phyloP scores from a whole-genome alignment of 2,329 filamentous ascomycete genomes.

The Colletotrichum chlorophyti region DNA sequence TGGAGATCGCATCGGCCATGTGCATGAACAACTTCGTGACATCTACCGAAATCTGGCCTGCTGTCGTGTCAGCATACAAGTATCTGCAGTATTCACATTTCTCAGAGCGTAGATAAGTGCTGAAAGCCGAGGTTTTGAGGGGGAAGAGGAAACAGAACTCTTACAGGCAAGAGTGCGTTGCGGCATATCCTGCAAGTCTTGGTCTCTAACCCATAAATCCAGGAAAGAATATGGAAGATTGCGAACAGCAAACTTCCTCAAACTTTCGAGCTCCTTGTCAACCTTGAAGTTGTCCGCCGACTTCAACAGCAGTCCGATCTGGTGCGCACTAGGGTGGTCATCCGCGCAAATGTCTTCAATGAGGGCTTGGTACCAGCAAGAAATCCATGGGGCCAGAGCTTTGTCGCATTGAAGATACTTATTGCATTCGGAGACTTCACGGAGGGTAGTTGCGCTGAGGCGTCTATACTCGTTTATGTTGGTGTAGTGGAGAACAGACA shows the following conservation, averaged over 20 bases:
- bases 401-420: neutral
- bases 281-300: constrained; percentile 1
- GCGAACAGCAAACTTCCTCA: neutral
- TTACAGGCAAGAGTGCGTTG: neutral
- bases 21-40: neutral
- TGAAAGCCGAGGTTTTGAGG: too few species aligned
- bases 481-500: constrained; percentile 5
- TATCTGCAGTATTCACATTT: too few species aligned
- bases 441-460: neutral
- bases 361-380: neutral
- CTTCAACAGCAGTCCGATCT: neutral
- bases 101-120: too few species aligned
- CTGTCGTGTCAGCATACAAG: too few species aligned
- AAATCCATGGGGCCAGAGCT: neutral
- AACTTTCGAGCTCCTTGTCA: neutral
- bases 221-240: neutral
- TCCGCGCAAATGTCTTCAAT: neutral
- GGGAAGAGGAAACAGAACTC: too few species aligned
- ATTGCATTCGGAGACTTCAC: neutral
- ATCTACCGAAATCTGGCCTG: too few species aligned
- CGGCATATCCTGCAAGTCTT: neutral
- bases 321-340: neutral
- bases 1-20: neutral
- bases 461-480: neutral
- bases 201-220: neutral